A percentile compares a stretch with the other conserved stretches of the same genome.
phyloP scores from a whole-genome alignment of 1,139 yeast species.

The Candida glucosophila region DNA sequence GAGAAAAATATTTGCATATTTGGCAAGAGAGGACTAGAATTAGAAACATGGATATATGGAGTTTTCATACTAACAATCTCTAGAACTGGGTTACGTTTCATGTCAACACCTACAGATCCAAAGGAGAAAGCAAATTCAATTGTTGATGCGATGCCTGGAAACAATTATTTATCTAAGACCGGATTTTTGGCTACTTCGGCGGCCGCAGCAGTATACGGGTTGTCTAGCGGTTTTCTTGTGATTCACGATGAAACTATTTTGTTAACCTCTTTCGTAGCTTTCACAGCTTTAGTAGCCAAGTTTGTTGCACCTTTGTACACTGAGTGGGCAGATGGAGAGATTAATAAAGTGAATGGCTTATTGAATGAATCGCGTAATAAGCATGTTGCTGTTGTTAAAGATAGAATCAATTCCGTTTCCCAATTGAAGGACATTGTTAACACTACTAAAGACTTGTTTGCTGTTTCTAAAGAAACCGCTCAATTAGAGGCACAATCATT shows the following conservation, averaged over 20 bases:
- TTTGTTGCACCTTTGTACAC: constrained; percentile 90
- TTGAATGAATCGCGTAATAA: constrained; percentile 83
- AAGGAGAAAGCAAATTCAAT: constrained; percentile 86
- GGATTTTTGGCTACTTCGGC: constrained; percentile 92
- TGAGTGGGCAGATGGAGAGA: constrained; percentile 90
- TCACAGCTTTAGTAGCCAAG: constrained; percentile 71
- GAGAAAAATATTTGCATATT: neutral
- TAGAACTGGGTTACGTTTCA: constrained; percentile 55
- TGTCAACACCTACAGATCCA: constrained; percentile 71
- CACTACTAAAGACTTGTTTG: constrained; percentile 86
- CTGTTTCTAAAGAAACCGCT: constrained; percentile 93
- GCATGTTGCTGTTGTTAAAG: constrained; percentile 88
- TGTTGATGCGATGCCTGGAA: constrained; percentile 91
- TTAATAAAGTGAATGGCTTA: constrained; percentile 71
- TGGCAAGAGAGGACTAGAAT: neutral
- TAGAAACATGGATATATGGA: too few relatives aligned
- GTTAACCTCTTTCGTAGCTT: constrained; percentile 70
- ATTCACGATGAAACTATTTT: constrained; percentile 91
- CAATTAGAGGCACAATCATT: constrained; percentile 90
- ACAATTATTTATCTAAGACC: constrained; percentile 79
- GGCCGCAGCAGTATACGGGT: constrained; percentile 90
- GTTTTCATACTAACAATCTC: constrained; percentile 14
- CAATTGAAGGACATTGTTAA: constrained; percentile 87
- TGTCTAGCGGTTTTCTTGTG: constrained; percentile 86
- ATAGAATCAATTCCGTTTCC: constrained; percentile 80